Percentiles rank a stretch among this genome's conserved stretches.
Conservation (phyloP, 2,329 filamentous ascomycete species). For the Pseudogymnoascus sp. region DNA sequence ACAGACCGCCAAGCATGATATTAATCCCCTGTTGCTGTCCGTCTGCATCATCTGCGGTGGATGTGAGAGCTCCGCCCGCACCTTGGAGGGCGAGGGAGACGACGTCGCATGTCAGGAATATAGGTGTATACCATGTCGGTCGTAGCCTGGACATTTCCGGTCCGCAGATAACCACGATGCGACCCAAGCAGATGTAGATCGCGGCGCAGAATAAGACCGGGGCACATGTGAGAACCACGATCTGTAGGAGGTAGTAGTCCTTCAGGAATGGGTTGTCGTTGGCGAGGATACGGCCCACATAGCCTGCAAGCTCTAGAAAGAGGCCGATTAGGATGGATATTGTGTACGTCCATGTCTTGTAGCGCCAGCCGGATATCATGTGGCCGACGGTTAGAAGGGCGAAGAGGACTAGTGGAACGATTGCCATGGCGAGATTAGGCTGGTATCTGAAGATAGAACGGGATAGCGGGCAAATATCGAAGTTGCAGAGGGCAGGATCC, state of each 20-base stretch:
- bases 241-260: constrained; percentile 45
- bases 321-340: constrained; percentile 46
- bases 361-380: constrained; percentile 21
- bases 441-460: constrained; percentile 43
- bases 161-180: constrained; percentile 41
- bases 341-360: constrained; percentile 28
- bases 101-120: constrained; percentile 57
- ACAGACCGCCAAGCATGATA: constrained; percentile 57
- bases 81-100: constrained; percentile 53
- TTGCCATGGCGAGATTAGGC: constrained; percentile 45
- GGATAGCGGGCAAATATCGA: constrained; percentile 29
- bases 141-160: constrained; percentile 39
- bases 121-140: constrained; percentile 40
- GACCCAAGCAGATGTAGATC: constrained; percentile 52
- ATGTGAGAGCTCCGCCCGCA: constrained; percentile 49
- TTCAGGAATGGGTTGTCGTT: constrained; percentile 44
- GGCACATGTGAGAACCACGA: constrained; percentile 53
- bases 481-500: constrained; percentile 24
- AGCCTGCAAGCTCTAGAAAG: constrained; percentile 49
- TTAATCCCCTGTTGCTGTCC: constrained; percentile 25
- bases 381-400: constrained; percentile 33
- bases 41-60: constrained; percentile 41
- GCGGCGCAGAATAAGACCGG: constrained; percentile 57
- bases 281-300: constrained; percentile 47
- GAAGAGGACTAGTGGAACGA: constrained; percentile 43